Percentiles rank a stretch among this genome's conserved stretches.
Evolutionary conservation across 257 asterid genomes (phyloP).

Genomic region (Fraxinus excelsior): DNA sequence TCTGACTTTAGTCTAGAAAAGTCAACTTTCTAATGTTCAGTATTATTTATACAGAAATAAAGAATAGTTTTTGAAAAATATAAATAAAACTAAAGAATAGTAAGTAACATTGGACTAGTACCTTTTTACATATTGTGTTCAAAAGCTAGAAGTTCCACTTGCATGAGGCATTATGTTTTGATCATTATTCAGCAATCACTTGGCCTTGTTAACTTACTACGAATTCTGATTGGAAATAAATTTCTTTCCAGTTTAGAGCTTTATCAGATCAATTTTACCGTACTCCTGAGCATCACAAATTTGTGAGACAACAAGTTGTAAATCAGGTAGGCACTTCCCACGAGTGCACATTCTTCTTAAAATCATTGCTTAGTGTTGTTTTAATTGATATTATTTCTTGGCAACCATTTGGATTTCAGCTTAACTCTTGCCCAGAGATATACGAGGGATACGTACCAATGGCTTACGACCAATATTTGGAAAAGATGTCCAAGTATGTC

Average conservation of each 20-base stretch:
- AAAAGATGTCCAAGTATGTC: constrained; percentile 82
- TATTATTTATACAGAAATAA: neutral
- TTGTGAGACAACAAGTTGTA: constrained; percentile 87
- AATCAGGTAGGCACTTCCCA: constrained; percentile 59
- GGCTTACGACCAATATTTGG: constrained; percentile 75
- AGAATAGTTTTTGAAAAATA: neutral
- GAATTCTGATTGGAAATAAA: constrained; percentile 10
- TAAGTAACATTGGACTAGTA: neutral
- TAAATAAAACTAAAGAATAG: too few relatives aligned
- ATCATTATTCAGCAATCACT: too few relatives aligned
- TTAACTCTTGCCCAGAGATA: constrained; percentile 68
- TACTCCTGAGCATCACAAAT: constrained; percentile 87
- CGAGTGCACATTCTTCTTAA: constrained; percentile 4
- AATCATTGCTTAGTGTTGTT: constrained; percentile 14
- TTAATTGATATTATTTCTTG: constrained; percentile 26
- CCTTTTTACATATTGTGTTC: neutral
- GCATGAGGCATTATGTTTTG: neutral
- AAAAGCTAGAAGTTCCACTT: constrained; percentile 4
- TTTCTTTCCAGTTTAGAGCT: constrained; percentile 72
- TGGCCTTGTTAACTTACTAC: neutral
- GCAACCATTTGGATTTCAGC: constrained; percentile 52
- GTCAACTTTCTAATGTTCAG: neutral
- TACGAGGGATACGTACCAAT: constrained; percentile 94
- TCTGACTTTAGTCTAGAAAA: neutral
- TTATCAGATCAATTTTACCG: constrained; percentile 95